Conservation (phyloP, 2,329 filamentous ascomycete genomes). For the Epichloe brachyelytri region DNA sequence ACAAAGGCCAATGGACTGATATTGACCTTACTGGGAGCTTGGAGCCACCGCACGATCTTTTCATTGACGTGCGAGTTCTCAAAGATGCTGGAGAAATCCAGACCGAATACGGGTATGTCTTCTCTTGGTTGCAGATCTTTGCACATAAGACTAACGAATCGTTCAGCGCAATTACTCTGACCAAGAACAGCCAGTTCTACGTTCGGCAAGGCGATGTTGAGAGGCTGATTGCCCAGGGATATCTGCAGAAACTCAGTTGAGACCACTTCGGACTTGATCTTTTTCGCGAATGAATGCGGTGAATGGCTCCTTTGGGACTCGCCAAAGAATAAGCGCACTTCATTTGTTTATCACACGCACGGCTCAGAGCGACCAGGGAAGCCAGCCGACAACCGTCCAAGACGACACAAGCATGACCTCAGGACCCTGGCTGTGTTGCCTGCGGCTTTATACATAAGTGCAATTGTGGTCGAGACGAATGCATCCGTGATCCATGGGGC, state of each 20-base stretch:
- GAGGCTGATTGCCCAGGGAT: constrained; percentile 83
- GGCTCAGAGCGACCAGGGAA: not conserved
- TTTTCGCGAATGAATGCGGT: not conserved
- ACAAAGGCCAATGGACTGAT: constrained; percentile 97
- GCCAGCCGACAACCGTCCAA: not conserved
- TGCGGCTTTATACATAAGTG: not conserved
- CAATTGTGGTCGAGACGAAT: not conserved
- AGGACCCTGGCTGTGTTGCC: not conserved
- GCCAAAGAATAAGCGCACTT: not conserved
- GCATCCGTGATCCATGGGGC: not conserved
- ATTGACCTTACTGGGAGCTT: constrained; percentile 89
- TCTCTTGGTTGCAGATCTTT: not conserved
- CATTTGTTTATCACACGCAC: too few species aligned
- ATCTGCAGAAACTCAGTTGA: constrained; percentile 81
- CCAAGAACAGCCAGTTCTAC: constrained; percentile 97
- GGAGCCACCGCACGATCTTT: constrained; percentile 87
- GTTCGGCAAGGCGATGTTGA: constrained; percentile 94
- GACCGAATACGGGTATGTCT: constrained; percentile 78
- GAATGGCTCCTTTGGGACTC: not conserved
- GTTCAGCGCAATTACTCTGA: constrained; percentile 77
- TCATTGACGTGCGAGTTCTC: constrained; percentile 90
- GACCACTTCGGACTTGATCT: not conserved
- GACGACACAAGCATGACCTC: not conserved
- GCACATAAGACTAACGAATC: constrained; percentile 9
- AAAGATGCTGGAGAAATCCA: constrained; percentile 98